These are phyloP conservation scores for Candida schatavii DNA, from an alignment of 805 yeast species.

Conservation along the genomic window DNA sequence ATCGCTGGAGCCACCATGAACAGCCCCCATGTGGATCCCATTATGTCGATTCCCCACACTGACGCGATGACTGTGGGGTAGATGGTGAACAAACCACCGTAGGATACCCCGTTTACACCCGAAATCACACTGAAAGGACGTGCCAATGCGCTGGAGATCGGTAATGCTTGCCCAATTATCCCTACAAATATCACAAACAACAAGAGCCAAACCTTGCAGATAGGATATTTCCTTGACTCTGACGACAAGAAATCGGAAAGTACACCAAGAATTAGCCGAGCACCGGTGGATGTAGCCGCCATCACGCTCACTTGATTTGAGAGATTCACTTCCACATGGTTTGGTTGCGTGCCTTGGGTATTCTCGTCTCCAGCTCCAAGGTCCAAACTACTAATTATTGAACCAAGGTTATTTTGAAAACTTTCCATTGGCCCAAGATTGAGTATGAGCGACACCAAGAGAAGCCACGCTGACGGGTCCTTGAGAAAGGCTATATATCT, in stretches of 20 bases:
- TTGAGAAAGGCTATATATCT: constrained; percentile 38
- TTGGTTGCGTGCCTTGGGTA: too few species aligned
- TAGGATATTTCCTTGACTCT: constrained; percentile 22
- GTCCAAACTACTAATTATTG: constrained; percentile 49
- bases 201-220: constrained; percentile 35
- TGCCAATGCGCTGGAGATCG: constrained; percentile 8
- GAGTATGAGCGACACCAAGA: constrained; percentile 62
- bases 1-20: constrained; percentile 87
- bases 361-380: background rate
- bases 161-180: constrained; percentile 26
- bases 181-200: constrained; percentile 26
- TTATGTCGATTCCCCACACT: constrained; percentile 82
- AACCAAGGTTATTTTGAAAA: constrained; percentile 80
- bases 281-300: constrained; percentile 65
- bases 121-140: constrained; percentile 32
- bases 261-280: constrained; percentile 67
- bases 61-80: constrained; percentile 82
- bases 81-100: constrained; percentile 83
- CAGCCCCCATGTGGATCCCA: constrained; percentile 92
- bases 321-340: constrained; percentile 22
- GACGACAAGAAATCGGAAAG: constrained; percentile 57
- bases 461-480: constrained; percentile 60
- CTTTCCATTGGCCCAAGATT: constrained; percentile 83
- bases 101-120: constrained; percentile 60
- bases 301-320: constrained; percentile 56